A percentile compares a stretch with the other conserved stretches of the same genome.
phyloP scores from a whole-genome alignment of 148 eudicot species.

The Simmondsia chinensis region DNA sequence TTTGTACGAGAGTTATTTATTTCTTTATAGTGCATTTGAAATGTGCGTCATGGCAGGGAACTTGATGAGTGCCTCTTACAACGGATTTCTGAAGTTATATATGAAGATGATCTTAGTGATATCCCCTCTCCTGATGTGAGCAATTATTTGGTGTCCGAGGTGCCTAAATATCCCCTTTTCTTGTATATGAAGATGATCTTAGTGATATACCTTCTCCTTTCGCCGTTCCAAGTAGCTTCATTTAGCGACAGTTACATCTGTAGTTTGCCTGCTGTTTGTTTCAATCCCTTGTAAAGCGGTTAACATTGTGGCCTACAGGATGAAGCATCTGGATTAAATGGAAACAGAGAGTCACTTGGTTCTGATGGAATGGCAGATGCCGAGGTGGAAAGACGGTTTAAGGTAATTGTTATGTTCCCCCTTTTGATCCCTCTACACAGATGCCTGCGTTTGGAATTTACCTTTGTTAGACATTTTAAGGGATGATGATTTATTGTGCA shows the following conservation, averaged over 20 bases:
- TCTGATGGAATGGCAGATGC: conserved; percentile 91
- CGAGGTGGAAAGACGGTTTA: conserved; percentile 86
- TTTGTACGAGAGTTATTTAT: not conserved
- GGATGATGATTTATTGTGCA: too few species aligned
- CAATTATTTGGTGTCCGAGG: conserved; percentile 88
- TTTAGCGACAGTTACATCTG: not conserved
- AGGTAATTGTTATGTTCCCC: conserved; percentile 43
- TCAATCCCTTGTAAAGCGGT: not conserved
- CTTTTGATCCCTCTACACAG: too few species aligned
- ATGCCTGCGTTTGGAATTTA: too few species aligned
- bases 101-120: conserved; percentile 69
- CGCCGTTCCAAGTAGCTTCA: too few species aligned
- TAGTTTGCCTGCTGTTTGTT: conserved; percentile 1
- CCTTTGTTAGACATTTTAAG: too few species aligned
- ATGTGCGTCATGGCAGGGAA: conserved; percentile 45
- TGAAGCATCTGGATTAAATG: conserved; percentile 54
- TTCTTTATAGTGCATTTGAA: conserved; percentile 4
- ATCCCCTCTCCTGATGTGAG: conserved; percentile 90
- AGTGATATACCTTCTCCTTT: too few species aligned
- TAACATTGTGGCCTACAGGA: conserved; percentile 35
- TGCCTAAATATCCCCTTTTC: too few species aligned
- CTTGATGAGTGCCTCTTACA: conserved; percentile 83
- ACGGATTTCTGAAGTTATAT: conserved; percentile 57
- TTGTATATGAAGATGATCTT: not conserved
- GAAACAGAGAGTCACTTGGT: conserved; percentile 45